Base-by-base conservation (phyloP, 2,329 filamentous ascomycete species). In the Leptographium galeiforme region DNA sequence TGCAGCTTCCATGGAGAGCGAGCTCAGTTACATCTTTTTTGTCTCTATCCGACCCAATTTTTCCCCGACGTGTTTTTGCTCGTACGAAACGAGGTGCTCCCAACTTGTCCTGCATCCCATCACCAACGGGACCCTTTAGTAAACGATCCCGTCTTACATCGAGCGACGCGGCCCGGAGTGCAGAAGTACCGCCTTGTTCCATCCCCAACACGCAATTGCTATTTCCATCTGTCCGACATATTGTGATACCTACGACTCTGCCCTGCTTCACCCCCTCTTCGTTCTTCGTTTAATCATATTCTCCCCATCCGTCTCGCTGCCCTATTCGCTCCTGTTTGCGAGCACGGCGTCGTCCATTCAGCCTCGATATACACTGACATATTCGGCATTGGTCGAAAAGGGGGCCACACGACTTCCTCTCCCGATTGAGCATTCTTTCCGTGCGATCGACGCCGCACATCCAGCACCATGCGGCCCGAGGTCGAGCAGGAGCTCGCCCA, bases 401-500 rank as follows among this genome's bases (percentile, higher is more conserved):
- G 34, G 34, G 34, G 12, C 34, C 34, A 36, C 34, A 6, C 11
- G 16, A 6, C 13, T 18, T 34, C 45, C 19, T n/a, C 25, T 19
- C 46, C 36, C 25, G 25, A 25, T 25, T 25, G 25, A 25, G 25
- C 25, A 25, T 25, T 25, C 25, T 25, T 25, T 25, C 25, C 25
- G 25, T 25, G 25, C 18, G 18, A 25, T 46, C 30, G 18, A 39
- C 47, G 33, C 8, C 34, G 14, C 43, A 6, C 36, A 43, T 39
- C 51, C 43, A 52, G 50, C 61, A 84, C 64, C 63, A 97, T 97
- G 91, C 88, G 88, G 77, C 93, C 93, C 70, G 93, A 98, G 81
- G 79, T 97, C 71, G 91, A 98, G 83, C 93, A 98, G 74, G 93
- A 98, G 78, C 87, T 98, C 71, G 87, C 93, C 67, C 91, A 98